Evolutionary conservation across 2,329 filamentous ascomycete species (phyloP).

Genomic region (Intubia oerlemansii): DNA sequence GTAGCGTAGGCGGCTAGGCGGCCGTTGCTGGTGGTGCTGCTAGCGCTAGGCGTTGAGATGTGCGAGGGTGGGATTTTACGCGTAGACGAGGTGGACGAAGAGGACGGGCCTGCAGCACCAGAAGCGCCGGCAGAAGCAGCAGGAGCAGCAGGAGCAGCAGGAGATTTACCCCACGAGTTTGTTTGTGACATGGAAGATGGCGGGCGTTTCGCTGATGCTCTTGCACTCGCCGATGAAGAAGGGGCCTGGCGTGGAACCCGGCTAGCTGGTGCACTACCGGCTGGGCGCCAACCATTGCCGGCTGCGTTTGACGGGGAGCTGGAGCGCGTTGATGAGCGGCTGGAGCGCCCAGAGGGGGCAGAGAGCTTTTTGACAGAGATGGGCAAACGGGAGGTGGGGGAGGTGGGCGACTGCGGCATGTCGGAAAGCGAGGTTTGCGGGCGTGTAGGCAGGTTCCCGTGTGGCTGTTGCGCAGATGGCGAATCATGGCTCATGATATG

Average conservation of each 20-base stretch:
- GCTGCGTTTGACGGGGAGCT: conserved; percentile 29
- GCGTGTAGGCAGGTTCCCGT: neutral
- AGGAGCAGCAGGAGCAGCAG: conserved; percentile 8
- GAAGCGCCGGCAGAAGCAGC: conserved; percentile 17
- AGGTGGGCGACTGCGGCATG: conserved; percentile 9
- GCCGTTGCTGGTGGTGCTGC: too few species aligned
- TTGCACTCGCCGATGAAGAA: conserved; percentile 18
- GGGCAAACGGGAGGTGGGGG: conserved; percentile 17
- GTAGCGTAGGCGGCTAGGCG: conserved; percentile 51
- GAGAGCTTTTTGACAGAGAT: conserved; percentile 18
- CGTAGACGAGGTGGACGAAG: too few species aligned
- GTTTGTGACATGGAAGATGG: too few species aligned
- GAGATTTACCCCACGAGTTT: too few species aligned
- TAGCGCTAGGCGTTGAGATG: conserved; percentile 24
- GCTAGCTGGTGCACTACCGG: conserved; percentile 14
- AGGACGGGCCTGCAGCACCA: conserved; percentile 4
- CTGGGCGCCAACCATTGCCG: conserved; percentile 9
- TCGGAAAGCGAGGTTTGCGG: conserved; percentile 1
- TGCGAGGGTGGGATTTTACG: conserved; percentile 19
- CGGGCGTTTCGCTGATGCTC: conserved; percentile 18
- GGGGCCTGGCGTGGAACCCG: conserved; percentile 13
- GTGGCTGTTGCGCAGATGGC: too few species aligned
- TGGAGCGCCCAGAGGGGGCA: conserved; percentile 23
- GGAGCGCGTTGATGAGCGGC: conserved; percentile 29
- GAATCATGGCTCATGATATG: too few species aligned